These are phyloP conservation scores for Hypoxylon sp. DNA, from an alignment of 2,329 filamentous ascomycete species.

Conservation along the genomic window DNA sequence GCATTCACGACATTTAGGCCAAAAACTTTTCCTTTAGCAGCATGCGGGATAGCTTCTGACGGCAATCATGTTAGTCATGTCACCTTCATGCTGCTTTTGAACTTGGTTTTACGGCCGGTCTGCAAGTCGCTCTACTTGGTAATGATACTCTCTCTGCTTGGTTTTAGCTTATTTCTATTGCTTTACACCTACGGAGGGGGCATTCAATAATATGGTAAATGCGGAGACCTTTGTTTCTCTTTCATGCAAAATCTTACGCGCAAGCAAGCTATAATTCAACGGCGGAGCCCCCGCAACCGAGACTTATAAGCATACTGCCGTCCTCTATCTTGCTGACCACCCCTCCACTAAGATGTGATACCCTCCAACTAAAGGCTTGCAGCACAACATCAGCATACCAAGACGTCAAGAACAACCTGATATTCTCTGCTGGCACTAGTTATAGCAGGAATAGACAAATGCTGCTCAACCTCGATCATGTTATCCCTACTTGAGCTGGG, in stretches of 20 bases:
- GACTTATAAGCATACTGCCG: constrained; percentile 19
- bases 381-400: constrained; percentile 30
- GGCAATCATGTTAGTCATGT: constrained; percentile 21
- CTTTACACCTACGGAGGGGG: constrained; percentile 33
- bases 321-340: constrained; percentile 27
- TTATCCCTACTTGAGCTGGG: constrained; percentile 14
- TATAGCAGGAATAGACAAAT: constrained; percentile 21
- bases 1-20: constrained; percentile 14
- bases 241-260: constrained; percentile 8
- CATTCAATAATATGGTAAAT: constrained; percentile 23
- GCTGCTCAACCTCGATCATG: constrained; percentile 34
- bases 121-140: constrained; percentile 41
- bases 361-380: constrained; percentile 23
- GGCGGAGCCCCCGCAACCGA: constrained; percentile 13
- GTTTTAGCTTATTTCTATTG: constrained; percentile 15
- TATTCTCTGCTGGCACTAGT: constrained; percentile 14
- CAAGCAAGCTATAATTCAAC: constrained; percentile 21
- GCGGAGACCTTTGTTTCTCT: constrained; percentile 10
- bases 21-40: constrained; percentile 12
- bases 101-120: constrained; percentile 36
- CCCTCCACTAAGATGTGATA: constrained; percentile 12
- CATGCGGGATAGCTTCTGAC: constrained; percentile 23
- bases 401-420: constrained; percentile 30
- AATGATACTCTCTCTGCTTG: constrained; percentile 36
- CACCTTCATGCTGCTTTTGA: constrained; percentile 26